phyloP scores from a whole-genome alignment of 257 asterid species.

The Eustoma russellianum region DNA sequence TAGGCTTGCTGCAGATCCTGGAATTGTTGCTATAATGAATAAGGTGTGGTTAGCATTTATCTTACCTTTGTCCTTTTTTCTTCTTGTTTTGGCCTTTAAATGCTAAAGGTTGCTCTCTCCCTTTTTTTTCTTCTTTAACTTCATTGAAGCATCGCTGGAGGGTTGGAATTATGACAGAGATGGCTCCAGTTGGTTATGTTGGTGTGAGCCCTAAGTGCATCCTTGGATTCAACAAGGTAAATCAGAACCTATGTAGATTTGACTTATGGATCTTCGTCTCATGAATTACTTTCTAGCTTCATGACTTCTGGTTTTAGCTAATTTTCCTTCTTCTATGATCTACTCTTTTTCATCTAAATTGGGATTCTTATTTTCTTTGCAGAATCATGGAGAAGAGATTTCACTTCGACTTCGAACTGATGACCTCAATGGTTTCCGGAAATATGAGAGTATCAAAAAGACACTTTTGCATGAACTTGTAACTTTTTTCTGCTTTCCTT shows the following conservation, averaged over 20 bases:
- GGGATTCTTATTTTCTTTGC: conserved; percentile 9
- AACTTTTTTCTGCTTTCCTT: conserved; percentile 7
- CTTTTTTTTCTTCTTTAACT: conserved; percentile 6
- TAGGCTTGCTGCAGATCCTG: conserved; percentile 94
- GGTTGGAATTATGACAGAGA: conserved; percentile 84
- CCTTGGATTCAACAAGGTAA: conserved; percentile 90
- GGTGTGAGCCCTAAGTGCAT: conserved; percentile 82
- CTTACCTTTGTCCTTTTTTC: too few relatives aligned
- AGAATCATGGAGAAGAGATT: conserved; percentile 97
- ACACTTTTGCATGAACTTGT: conserved; percentile 94
- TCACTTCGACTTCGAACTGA: conserved; percentile 91
- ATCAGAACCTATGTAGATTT: conserved; percentile 6
- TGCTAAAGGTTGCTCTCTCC: not conserved
- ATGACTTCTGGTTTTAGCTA: conserved; percentile 1
- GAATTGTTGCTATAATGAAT: conserved; percentile 90
- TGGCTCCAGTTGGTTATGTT: conserved; percentile 97
- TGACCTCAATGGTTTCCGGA: conserved; percentile 93
- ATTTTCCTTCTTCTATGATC: not conserved
- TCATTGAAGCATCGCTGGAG: conserved; percentile 80
- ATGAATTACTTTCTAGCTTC: not conserved
- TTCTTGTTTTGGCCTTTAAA: too few relatives aligned
- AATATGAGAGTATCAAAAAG: conserved; percentile 71
- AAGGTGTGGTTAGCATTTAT: conserved; percentile 37
- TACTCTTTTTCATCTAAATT: conserved; percentile 7
- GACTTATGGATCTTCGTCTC: not conserved